Conservation (phyloP, 2,329 filamentous ascomycete species). For the Talaromyces verruculosus region DNA sequence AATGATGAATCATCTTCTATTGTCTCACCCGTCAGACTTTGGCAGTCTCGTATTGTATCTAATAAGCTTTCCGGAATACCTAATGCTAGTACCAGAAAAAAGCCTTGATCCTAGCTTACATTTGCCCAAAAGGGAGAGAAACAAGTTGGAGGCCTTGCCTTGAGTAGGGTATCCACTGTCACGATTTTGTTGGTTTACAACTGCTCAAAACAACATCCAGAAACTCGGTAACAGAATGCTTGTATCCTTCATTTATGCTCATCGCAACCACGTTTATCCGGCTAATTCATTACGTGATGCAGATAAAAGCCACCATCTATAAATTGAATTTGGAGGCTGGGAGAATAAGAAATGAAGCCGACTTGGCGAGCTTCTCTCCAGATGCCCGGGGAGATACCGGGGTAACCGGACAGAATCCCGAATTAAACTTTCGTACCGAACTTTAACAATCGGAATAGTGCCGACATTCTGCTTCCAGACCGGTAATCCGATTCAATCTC, state of each 20-base stretch:
- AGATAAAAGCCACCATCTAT: neutral
- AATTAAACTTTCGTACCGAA: neutral
- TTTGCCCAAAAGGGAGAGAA: neutral
- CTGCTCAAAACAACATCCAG: neutral
- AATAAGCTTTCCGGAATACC: neutral
- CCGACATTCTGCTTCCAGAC: neutral
- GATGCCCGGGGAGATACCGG: neutral
- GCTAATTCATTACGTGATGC: neutral
- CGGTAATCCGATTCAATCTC: too few relatives aligned
- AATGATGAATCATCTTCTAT: neutral
- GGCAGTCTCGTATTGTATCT: neutral
- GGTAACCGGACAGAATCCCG: constrained; percentile 9
- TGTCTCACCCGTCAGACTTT: neutral
- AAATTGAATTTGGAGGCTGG: neutral
- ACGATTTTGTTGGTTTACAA: neutral
- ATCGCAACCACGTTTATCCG: neutral
- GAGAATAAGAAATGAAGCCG: neutral
- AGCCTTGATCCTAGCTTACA: neutral
- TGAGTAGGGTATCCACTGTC: neutral
- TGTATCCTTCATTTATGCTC: neutral
- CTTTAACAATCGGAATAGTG: neutral
- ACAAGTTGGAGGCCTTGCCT: neutral
- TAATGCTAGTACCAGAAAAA: neutral
- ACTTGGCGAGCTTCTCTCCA: constrained; percentile 1
- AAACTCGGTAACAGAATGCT: neutral